These are phyloP conservation scores for Batkoa obscura DNA, from an alignment of 371 early-diverging fungal genomes.

Conservation along the genomic window DNA sequence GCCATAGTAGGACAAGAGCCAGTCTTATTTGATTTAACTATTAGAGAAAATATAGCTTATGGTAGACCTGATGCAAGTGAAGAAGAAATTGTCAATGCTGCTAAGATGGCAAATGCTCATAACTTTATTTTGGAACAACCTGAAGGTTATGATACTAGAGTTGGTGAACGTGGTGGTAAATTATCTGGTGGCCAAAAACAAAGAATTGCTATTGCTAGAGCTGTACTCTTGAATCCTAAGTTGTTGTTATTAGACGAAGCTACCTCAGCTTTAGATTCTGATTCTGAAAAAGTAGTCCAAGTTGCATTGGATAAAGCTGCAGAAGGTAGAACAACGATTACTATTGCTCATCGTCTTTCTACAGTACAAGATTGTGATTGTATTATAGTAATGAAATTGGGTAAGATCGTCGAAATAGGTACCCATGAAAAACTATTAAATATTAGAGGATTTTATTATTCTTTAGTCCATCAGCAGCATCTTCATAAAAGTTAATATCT, in stretches of 20 bases:
- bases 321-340: conserved; percentile 41
- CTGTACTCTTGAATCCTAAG: conserved; percentile 60
- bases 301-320: conserved; percentile 60
- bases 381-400: conserved; percentile 53
- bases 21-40: conserved; percentile 61
- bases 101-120: conserved; percentile 52
- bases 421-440: conserved; percentile 48
- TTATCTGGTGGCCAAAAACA: conserved; percentile 54
- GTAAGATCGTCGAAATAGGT: conserved; percentile 61
- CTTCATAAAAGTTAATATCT: too few relatives aligned
- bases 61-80: conserved; percentile 20
- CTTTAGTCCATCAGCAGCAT: conserved; percentile 18
- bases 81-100: conserved; percentile 37
- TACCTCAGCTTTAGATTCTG: conserved; percentile 80
- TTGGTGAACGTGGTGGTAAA: conserved; percentile 52
- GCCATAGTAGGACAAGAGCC: conserved; percentile 82
- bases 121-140: conserved; percentile 45
- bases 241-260: conserved; percentile 92
- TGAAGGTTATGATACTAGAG: conserved; percentile 56
- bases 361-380: conserved; percentile 57
- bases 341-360: conserved; percentile 52
- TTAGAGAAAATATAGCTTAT: conserved; percentile 66
- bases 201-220: conserved; percentile 47
- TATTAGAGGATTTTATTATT: conserved; percentile 16
- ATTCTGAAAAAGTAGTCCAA: conserved; percentile 79